Conservation (phyloP, 257 asterid species). For the Ligustrum vulgare region DNA sequence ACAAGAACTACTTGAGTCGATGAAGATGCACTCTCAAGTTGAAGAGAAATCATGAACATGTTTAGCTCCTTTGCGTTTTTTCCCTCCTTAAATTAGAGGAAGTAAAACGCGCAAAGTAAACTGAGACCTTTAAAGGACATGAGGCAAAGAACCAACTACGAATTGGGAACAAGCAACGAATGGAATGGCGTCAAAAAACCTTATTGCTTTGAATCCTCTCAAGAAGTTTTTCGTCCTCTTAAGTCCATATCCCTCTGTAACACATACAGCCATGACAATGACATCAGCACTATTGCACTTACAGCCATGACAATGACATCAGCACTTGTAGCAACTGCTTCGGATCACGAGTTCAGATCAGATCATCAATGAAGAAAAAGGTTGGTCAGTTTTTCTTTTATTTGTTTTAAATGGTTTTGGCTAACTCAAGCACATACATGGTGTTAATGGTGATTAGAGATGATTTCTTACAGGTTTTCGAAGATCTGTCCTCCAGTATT, state of each 20-base stretch:
- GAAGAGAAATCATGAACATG: slow-evolving; percentile 1
- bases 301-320: too few relatives aligned
- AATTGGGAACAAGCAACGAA: neutral
- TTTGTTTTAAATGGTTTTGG: neutral
- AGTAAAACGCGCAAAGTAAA: neutral
- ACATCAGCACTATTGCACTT: too few relatives aligned
- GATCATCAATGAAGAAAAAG: slow-evolving; percentile 45
- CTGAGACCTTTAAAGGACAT: neutral
- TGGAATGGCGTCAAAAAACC: slow-evolving; percentile 34
- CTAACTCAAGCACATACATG: neutral
- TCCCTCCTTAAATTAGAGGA: neutral
- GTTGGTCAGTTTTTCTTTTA: neutral
- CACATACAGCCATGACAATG: slow-evolving; percentile 76
- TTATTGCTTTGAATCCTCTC: slow-evolving; percentile 66
- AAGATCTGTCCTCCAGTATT: slow-evolving; percentile 57
- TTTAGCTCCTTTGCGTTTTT: slow-evolving; percentile 6
- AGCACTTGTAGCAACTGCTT: slow-evolving; percentile 77
- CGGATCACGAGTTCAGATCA: slow-evolving; percentile 72
- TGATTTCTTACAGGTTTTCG: slow-evolving; percentile 50
- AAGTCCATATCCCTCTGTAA: slow-evolving; percentile 88
- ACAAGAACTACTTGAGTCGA: slow-evolving; percentile 69
- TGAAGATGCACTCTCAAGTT: slow-evolving; percentile 58
- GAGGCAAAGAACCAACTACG: neutral
- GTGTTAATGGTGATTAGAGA: neutral
- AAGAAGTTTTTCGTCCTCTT: slow-evolving; percentile 65